A percentile compares a stretch with the other conserved stretches of the same genome.
Conservation (phyloP, 192 early-diverging fungal genomes). For the Entomortierella lignicola region DNA sequence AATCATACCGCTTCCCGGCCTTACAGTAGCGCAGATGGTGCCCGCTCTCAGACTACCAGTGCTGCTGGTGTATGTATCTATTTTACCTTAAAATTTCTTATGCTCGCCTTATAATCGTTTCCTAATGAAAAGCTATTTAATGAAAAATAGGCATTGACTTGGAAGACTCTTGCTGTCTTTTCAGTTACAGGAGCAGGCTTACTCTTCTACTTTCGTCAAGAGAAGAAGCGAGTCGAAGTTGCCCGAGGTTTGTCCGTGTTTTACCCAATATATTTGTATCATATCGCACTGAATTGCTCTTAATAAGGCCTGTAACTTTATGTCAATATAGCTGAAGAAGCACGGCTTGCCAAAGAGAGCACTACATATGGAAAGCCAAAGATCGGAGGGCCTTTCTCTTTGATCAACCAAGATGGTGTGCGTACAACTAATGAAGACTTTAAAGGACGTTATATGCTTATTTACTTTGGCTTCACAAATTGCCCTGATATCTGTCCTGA, state of each 20-base stretch:
- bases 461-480: constrained; percentile 99
- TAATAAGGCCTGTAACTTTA: too few species aligned
- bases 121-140: too few species aligned
- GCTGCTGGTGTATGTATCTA: constrained; percentile 25
- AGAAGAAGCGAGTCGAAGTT: constrained; percentile 66
- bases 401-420: constrained; percentile 85
- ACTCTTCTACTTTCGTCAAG: constrained; percentile 70
- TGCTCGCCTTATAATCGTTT: too few species aligned
- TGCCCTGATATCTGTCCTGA: constrained; percentile 99
- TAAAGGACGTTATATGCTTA: constrained; percentile 84
- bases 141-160: constrained; percentile 58
- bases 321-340: constrained; percentile 34
- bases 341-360: constrained; percentile 43
- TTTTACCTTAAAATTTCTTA: too few species aligned
- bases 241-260: constrained; percentile 47
- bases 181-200: constrained; percentile 67
- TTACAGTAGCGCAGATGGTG: constrained; percentile 32
- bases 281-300: too few species aligned
- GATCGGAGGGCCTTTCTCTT: constrained; percentile 89
- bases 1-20: constrained; percentile 1
- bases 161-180: constrained; percentile 67
- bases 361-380: constrained; percentile 79
- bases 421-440: constrained; percentile 80
- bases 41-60: constrained; percentile 31
- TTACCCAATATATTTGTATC: too few species aligned